Base-by-base conservation (phyloP, 805 yeast genomes). In the Babjeviella inositovora region DNA sequence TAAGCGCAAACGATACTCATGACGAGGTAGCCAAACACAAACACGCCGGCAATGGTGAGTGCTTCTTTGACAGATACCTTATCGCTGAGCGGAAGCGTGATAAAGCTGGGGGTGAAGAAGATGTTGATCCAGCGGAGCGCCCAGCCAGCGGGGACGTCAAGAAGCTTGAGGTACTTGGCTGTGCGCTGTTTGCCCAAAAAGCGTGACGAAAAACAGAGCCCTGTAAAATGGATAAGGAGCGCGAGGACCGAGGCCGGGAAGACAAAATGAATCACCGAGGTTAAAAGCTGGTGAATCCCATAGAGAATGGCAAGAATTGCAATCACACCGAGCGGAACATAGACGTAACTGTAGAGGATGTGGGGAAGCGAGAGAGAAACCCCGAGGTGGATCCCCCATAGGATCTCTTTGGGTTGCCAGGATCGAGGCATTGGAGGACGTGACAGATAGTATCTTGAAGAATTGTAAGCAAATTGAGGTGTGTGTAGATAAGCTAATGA, bases 41-140 rank as follows among this genome's bases (percentile, higher is more conserved):
- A 79, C 5, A 76, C 77, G 0, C 71, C 87, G 1, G 77, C 80
- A 17, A 77, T 77, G 24, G 70, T 70, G 33, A 73, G 52, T 7
- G 80, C 79, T 33, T 77, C 87, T 12, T 58, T 62, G 20, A 70
- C 71, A 10, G 71, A 53, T 22, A 79, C 70, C 29, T 62, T 62
- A n/a, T 63, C 60, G 8, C 80, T 62, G 25, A 76, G 53, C 0
- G 87, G 87, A 16, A 77, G 54, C 1, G 72, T 62, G 17, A 77
- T 66, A 38, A 79, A 77, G 0, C 84, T 70, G 1, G 90, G 87
- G 1, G 80, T 69, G 53, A 77, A 79, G 38, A 71, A 75, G 5
- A 74, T 60, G 39, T 73, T 75, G 46, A 79, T 79, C 87, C 90
- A 77, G 26, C 74, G 57, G 23, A 77, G 52, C 2, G 74, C 55